Evolutionary conservation across 768 basidiomycete genomes (phyloP).

Genomic region (Lactifluus volemus): DNA sequence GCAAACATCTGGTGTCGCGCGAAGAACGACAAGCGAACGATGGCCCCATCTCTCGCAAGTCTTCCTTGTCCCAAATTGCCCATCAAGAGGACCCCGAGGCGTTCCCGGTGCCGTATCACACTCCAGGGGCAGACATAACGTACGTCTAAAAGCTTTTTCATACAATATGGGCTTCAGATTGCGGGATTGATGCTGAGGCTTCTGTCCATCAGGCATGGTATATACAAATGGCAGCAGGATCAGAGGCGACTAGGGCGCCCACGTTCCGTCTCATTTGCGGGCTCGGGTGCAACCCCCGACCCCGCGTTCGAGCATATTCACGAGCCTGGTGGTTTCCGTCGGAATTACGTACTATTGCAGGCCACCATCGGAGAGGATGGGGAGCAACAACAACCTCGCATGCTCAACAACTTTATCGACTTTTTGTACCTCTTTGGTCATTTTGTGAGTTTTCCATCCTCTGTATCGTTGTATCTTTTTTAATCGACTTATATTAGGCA

Average conservation of each 20-base stretch:
- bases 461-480: background rate
- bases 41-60: constrained; percentile 24
- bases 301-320: constrained; percentile 90
- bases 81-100: constrained; percentile 48
- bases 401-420: constrained; percentile 83
- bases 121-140: constrained; percentile 88
- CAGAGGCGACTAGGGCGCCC: constrained; percentile 51
- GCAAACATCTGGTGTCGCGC: constrained; percentile 70
- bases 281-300: constrained; percentile 42
- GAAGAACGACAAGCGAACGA: constrained; percentile 44
- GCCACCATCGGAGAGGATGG: constrained; percentile 48
- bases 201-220: constrained; percentile 51
- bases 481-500: constrained; percentile 41
- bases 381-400: constrained; percentile 35
- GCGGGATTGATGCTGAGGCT: background rate
- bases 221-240: constrained; percentile 92
- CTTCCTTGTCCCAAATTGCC: constrained; percentile 21
- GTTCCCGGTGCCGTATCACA: constrained; percentile 85
- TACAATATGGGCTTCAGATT: background rate
- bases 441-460: constrained; percentile 58
- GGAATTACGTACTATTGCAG: constrained; percentile 75
- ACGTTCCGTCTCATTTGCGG: constrained; percentile 65
- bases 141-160: constrained; percentile 35
- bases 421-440: constrained; percentile 94
- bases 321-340: constrained; percentile 89